These are phyloP conservation scores for Calonectria leucothoes DNA, from an alignment of 2,329 filamentous ascomycete genomes.

Conservation along the genomic window DNA sequence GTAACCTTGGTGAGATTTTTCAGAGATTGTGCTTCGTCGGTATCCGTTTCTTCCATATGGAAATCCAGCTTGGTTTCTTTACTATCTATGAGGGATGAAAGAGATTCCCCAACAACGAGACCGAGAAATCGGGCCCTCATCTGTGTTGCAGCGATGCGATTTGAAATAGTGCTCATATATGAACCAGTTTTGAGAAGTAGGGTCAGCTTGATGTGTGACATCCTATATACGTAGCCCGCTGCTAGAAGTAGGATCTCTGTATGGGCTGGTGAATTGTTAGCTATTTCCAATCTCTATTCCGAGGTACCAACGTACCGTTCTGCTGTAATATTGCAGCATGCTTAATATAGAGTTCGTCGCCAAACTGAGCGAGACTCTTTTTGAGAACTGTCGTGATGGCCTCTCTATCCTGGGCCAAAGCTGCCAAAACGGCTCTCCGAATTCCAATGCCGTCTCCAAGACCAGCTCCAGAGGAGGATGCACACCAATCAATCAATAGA, in stretches of 20 bases:
- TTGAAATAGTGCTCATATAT: slow-evolving; percentile 86
- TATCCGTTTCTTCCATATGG: slow-evolving; percentile 81
- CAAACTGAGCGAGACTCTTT: slow-evolving; percentile 79
- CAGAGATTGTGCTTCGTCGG: slow-evolving; percentile 80
- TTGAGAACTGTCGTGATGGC: slow-evolving; percentile 70
- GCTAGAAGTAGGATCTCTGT: slow-evolving; percentile 82
- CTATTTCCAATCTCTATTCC: not conserved
- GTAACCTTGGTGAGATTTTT: slow-evolving; percentile 71
- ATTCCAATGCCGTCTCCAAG: slow-evolving; percentile 73
- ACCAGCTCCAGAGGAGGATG: slow-evolving; percentile 72
- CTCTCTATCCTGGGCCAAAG: slow-evolving; percentile 63
- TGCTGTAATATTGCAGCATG: slow-evolving; percentile 89
- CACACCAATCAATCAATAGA: slow-evolving; percentile 73
- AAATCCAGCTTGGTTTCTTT: slow-evolving; percentile 83
- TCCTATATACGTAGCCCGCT: slow-evolving; percentile 79
- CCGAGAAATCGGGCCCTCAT: slow-evolving; percentile 82
- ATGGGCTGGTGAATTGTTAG: slow-evolving; percentile 69
- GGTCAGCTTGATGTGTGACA: slow-evolving; percentile 73
- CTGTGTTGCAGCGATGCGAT: slow-evolving; percentile 83
- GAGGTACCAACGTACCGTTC: slow-evolving; percentile 70
- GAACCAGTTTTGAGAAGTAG: slow-evolving; percentile 76
- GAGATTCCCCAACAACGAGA: slow-evolving; percentile 84
- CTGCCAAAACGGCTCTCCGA: slow-evolving; percentile 73
- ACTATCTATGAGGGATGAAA: slow-evolving; percentile 73
- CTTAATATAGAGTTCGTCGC: slow-evolving; percentile 87